phyloP scores from a whole-genome alignment of 768 basidiomycete genomes.

The Pleurotus pulmonarius region DNA sequence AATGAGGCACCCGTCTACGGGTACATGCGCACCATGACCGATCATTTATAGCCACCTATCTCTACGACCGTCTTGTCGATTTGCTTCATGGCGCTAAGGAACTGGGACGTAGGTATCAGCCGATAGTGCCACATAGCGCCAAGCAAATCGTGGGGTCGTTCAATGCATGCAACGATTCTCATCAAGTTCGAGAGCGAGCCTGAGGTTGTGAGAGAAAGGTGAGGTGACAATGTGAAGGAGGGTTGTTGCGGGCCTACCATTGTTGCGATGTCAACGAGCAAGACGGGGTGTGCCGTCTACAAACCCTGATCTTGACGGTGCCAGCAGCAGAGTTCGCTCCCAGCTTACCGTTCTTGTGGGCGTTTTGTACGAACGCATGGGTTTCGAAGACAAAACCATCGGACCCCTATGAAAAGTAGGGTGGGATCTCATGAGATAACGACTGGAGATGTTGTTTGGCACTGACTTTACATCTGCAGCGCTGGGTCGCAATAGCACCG shows the following conservation, averaged over 20 bases:
- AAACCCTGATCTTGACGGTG: too few relatives aligned
- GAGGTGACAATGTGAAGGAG: slow-evolving; percentile 1
- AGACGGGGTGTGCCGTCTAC: too few relatives aligned
- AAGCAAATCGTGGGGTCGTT: neutral
- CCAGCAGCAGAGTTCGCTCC: neutral
- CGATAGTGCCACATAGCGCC: neutral
- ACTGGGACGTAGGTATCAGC: neutral
- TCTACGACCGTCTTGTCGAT: neutral
- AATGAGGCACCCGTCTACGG: neutral
- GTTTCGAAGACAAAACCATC: neutral
- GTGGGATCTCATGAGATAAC: slow-evolving; percentile 6
- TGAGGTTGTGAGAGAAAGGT: neutral
- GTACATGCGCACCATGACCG: slow-evolving; percentile 2
- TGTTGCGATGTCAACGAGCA: neutral
- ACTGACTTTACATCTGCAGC: neutral
- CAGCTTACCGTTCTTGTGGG: neutral
- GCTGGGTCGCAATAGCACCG: neutral
- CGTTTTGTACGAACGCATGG: neutral
- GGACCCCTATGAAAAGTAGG: slow-evolving; percentile 7
- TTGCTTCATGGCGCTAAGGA: neutral
- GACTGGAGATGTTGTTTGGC: neutral
- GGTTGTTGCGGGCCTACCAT: neutral
- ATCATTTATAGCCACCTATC: slow-evolving; percentile 3
- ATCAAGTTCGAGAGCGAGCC: neutral
- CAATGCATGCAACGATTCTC: neutral